These are phyloP conservation scores for Hyphodiscus hymeniophilus DNA, from an alignment of 495 filamentous ascomycete genomes.

Conservation along the genomic window DNA sequence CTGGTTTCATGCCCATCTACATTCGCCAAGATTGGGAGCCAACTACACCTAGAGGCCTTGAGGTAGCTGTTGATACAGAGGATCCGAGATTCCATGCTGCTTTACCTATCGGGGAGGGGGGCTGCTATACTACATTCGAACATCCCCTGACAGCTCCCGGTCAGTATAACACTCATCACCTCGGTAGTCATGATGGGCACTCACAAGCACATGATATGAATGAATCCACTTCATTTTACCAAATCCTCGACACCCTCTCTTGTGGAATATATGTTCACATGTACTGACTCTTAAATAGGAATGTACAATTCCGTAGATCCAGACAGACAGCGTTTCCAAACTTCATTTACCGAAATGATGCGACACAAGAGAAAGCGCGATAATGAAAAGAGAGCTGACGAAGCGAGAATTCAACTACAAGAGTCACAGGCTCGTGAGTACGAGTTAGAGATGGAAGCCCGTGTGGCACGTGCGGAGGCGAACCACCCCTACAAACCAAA, in stretches of 20 bases:
- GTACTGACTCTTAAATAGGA: not conserved
- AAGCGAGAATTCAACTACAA: not conserved
- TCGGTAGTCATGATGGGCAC: too few relatives aligned
- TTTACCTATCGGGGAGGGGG: too few relatives aligned
- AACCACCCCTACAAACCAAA: not conserved
- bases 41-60: slow-evolving; percentile 1
- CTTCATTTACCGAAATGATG: too few relatives aligned
- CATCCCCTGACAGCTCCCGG: not conserved
- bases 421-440: not conserved
- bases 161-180: too few relatives aligned
- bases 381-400: not conserved
- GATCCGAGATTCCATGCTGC: not conserved
- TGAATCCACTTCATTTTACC: too few relatives aligned
- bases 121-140: not conserved
- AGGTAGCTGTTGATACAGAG: slow-evolving; percentile 7
- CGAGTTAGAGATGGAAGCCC: not conserved
- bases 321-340: not conserved
- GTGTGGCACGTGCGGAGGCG: too few relatives aligned
- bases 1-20: slow-evolving; percentile 8
- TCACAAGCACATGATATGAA: too few relatives aligned
- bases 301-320: not conserved
- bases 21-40: slow-evolving; percentile 14
- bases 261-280: too few relatives aligned
- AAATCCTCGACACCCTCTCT: too few relatives aligned
- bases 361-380: too few relatives aligned